Base-by-base conservation (phyloP, 352 stramenopile genomes). In the Phytopythium delawarense region DNA sequence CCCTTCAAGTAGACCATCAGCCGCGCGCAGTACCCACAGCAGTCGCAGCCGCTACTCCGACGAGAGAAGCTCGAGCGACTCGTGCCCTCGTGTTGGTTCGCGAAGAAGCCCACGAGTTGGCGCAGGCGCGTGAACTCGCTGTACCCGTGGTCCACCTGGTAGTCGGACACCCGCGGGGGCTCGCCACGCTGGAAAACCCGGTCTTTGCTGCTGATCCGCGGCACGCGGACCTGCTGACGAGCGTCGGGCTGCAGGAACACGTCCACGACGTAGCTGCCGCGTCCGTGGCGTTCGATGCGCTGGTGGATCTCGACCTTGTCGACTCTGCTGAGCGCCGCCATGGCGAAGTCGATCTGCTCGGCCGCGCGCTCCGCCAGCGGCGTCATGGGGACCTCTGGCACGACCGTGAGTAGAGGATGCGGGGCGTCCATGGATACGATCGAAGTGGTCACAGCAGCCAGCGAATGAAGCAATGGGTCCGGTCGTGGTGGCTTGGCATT, bases 71-170 rank as follows among this genome's bases (percentile, higher is more conserved):
- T 39, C 16, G 28, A 55, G 6, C 25, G 49, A 3, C 23, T 2
- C 7, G 39, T 6, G 16, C 28, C 28, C 0, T 48, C 51, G 32
- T 68, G 56, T 13, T 44, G 3, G 18, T 42, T 34, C 23, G 51
- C 28, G 5, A 65, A 37, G 34, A 46, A 44, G 21, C 59, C 50
- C 1, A 69, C 42, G 20, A 42, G 35, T 16, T 51, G 34, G 44
- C 61, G 46, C 25, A 69, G 52, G 49, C 57, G 32, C 8, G 39
- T 45, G 32, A 69, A 69, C 20, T 61, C 63, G 30, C 20, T 23
- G 37, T 62, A 69, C 40, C 59, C 34, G 58, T 69, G 63, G n/a
- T 65, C 58, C 13, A 69, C 58, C 16, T 69, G 58, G 52, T 65
- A 69, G 44, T 61, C 58, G 21, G 63, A 61, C 45, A 57, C 51